These are phyloP conservation scores for Salix koriyanagi DNA, from an alignment of 345 rosid genomes.

Conservation along the genomic window DNA sequence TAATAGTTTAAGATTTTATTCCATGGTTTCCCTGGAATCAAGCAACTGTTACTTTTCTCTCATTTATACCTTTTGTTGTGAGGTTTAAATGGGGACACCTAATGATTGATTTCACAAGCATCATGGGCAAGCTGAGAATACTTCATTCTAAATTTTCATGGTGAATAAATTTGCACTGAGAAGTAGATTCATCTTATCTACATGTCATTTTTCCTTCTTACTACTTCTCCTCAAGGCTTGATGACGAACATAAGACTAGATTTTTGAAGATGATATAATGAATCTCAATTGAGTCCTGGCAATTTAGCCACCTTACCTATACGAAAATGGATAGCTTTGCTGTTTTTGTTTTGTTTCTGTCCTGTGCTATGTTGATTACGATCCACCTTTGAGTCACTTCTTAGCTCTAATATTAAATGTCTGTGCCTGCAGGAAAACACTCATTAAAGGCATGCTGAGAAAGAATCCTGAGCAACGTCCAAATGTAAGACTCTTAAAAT, in stretches of 20 bases:
- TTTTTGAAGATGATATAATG: background rate
- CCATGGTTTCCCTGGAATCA: background rate
- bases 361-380: background rate
- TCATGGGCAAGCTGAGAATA: background rate
- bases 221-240: background rate
- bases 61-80: background rate
- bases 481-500: conserved; percentile 48
- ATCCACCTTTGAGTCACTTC: background rate
- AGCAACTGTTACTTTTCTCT: background rate
- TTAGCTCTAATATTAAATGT: conserved; percentile 12
- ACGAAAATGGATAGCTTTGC: background rate
- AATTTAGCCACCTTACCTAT: background rate
- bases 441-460: conserved; percentile 93
- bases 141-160: background rate
- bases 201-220: background rate
- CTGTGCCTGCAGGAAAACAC: conserved; percentile 57
- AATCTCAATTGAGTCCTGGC: background rate
- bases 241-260: background rate
- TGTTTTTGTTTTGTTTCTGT: background rate
- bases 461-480: conserved; percentile 98
- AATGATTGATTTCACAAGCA: background rate
- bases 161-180: background rate
- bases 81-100: background rate
- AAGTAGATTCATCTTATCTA: background rate
- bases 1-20: background rate